Conservation (phyloP, 2,329 filamentous ascomycete genomes). For the Epichloe festucae region DNA sequence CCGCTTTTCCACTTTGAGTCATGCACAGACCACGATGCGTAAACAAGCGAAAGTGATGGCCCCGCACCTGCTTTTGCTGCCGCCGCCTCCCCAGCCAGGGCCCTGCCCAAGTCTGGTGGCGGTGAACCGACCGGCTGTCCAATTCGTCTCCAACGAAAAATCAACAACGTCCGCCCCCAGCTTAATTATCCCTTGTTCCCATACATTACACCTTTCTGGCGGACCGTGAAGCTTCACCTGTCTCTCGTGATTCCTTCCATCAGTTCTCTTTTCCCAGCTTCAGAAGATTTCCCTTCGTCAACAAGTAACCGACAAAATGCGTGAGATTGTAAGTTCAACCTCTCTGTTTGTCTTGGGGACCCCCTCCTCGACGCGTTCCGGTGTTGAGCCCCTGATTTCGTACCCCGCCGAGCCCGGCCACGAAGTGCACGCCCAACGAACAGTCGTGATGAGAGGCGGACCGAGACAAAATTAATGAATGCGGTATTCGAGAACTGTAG, state of each 20-base stretch:
- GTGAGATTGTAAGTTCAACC: conserved; percentile 51
- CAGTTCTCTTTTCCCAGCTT: conserved; percentile 7
- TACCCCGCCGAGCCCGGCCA: conserved; percentile 19
- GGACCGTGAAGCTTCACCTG: conserved; percentile 22
- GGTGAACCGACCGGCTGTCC: conserved; percentile 16
- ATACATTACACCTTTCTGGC: conserved; percentile 11
- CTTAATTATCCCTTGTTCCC: conserved; percentile 13
- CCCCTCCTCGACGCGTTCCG: conserved; percentile 27
- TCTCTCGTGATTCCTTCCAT: conserved; percentile 16
- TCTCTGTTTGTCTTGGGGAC: conserved; percentile 6
- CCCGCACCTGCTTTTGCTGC: conserved; percentile 10
- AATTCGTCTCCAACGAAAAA: conserved; percentile 15
- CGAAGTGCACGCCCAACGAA: neutral
- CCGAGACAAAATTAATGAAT: neutral
- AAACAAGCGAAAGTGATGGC: conserved; percentile 23
- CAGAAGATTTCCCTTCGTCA: conserved; percentile 10
- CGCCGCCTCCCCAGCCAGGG: conserved; percentile 7
- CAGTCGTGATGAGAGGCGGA: neutral
- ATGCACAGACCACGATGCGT: conserved; percentile 16
- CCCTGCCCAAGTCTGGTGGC: conserved; percentile 8
- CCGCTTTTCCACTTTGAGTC: conserved; percentile 17
- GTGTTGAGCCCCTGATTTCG: conserved; percentile 22
- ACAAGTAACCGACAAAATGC: conserved; percentile 38
- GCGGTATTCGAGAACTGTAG: conserved; percentile 12
- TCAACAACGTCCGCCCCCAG: conserved; percentile 13